A percentile compares a stretch with the other conserved stretches of the same genome.
Evolutionary conservation across 1,139 yeast genomes (phyloP).

Genomic region (Geotrichum klebahnii): DNA sequence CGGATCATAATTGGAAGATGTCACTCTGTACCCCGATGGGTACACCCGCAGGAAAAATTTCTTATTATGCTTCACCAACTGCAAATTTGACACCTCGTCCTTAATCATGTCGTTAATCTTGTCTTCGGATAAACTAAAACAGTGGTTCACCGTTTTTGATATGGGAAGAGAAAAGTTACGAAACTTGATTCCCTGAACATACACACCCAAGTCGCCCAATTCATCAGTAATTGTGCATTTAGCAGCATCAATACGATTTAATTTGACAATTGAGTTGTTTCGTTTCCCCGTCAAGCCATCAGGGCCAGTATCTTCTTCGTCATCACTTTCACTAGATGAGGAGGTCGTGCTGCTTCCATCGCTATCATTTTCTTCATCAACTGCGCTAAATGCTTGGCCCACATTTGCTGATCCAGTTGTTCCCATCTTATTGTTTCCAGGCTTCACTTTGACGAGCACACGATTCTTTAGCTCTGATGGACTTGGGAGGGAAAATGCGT

Average conservation of each 20-base stretch:
- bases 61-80: constrained; percentile 69
- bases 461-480: constrained; percentile 67
- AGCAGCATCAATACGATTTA: constrained; percentile 3
- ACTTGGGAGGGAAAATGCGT: constrained; percentile 51
- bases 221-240: constrained; percentile 33
- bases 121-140: constrained; percentile 82
- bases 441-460: constrained; percentile 72
- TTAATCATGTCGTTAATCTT: constrained; percentile 58
- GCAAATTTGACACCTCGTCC: constrained; percentile 41
- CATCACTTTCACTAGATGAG: neutral
- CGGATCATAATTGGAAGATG: constrained; percentile 78
- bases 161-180: constrained; percentile 81
- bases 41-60: constrained; percentile 75
- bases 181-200: constrained; percentile 70
- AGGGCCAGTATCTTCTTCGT: neutral
- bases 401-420: constrained; percentile 41
- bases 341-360: neutral
- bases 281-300: constrained; percentile 11
- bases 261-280: constrained; percentile 1
- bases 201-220: constrained; percentile 60
- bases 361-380: neutral
- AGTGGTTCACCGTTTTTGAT: constrained; percentile 74
- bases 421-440: constrained; percentile 21
- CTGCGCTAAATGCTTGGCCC: constrained; percentile 1
- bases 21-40: constrained; percentile 74